phyloP scores from a whole-genome alignment of 371 early-diverging fungal species.

The Apophysomyces trapeziformis region DNA sequence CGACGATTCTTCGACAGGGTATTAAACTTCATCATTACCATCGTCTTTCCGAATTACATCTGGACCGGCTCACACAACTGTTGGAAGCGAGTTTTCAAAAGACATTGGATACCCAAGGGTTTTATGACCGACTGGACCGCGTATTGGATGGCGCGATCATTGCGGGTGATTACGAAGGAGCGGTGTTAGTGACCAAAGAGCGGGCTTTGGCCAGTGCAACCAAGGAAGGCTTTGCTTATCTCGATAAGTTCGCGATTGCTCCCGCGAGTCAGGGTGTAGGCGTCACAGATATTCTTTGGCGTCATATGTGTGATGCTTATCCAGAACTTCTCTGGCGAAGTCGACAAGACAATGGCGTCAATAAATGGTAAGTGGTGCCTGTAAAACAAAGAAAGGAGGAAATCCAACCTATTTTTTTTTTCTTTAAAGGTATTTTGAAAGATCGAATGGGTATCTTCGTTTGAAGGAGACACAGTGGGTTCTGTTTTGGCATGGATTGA shows the following conservation, averaged over 20 bases:
- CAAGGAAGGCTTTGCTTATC: slow-evolving; percentile 50
- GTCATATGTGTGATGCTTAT: slow-evolving; percentile 70
- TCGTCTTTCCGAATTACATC: slow-evolving; percentile 56
- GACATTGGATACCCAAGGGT: slow-evolving; percentile 60
- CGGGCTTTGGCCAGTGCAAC: slow-evolving; percentile 6
- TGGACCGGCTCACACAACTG: slow-evolving; percentile 56
- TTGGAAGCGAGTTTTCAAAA: slow-evolving; percentile 83
- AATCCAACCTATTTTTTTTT: not conserved
- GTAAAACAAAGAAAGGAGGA: not conserved
- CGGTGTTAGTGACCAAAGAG: slow-evolving; percentile 48
- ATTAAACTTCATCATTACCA: slow-evolving; percentile 62
- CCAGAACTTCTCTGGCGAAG: slow-evolving; percentile 86
- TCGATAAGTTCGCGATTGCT: slow-evolving; percentile 93
- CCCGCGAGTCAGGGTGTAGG: slow-evolving; percentile 92
- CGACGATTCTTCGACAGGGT: slow-evolving; percentile 83
- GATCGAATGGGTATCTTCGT: slow-evolving; percentile 75
- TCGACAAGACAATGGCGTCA: slow-evolving; percentile 88
- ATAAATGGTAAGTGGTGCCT: slow-evolving; percentile 73
- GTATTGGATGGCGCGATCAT: slow-evolving; percentile 70
- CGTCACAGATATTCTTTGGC: slow-evolving; percentile 93
- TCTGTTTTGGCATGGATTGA: slow-evolving; percentile 76
- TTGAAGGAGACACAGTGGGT: slow-evolving; percentile 74
- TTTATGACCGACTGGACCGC: slow-evolving; percentile 64
- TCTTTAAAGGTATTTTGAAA: slow-evolving; percentile 81
- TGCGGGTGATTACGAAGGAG: slow-evolving; percentile 84